Evolutionary conservation across 345 rosid species (phyloP).

Genomic region (Cochlearia excelsa): DNA sequence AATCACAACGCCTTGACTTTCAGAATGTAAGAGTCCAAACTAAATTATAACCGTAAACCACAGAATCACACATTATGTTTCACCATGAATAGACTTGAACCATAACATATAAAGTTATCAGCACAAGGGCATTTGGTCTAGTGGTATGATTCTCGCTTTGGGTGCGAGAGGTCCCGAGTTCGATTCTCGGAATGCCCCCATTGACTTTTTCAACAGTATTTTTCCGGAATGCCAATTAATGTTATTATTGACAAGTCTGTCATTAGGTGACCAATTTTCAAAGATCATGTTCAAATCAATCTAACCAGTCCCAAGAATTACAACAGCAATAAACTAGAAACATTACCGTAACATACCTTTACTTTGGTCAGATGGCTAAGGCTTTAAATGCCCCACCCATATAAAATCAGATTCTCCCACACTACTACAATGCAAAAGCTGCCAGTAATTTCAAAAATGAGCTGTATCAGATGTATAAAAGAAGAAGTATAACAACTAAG

Average conservation of each 20-base stretch:
- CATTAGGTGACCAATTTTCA: too few relatives aligned
- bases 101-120: too few relatives aligned
- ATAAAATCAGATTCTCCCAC: not conserved
- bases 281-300: not conserved
- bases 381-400: too few relatives aligned
- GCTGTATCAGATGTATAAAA: not conserved
- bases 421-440: not conserved
- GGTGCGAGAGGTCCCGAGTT: constrained; percentile 39
- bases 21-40: too few relatives aligned
- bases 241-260: not conserved
- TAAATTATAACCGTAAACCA: too few relatives aligned
- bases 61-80: too few relatives aligned
- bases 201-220: not conserved
- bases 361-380: not conserved
- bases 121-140: constrained; percentile 28
- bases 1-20: too few relatives aligned
- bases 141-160: constrained; percentile 41
- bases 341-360: constrained; percentile 10
- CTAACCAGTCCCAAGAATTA: constrained; percentile 3
- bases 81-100: too few relatives aligned
- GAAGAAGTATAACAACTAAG: not conserved
- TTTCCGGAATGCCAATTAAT: not conserved
- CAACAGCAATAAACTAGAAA: constrained; percentile 3
- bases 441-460: not conserved
- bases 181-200: constrained; percentile 32